Evolutionary conservation across 352 stramenopile genomes (phyloP), one percentile per base, ranked within the genome.

Genomic region (Achlya hypogyna): DNA sequence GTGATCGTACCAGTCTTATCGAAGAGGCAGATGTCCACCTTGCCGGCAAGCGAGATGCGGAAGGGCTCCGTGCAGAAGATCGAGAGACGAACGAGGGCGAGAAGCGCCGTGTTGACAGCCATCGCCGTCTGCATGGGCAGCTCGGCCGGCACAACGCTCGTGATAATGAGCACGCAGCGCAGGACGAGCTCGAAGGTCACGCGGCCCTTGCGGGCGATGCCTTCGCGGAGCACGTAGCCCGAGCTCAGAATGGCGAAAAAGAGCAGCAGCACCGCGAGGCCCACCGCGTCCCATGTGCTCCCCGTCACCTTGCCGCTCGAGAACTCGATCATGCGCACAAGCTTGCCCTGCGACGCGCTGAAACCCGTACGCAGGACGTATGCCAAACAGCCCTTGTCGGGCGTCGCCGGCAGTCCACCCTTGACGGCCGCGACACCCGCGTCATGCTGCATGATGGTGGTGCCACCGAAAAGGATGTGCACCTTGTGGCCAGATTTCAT

Each of bases 1-100:
- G 97, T 99, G 35, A 99, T 75, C 6, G 97, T 99, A 28, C 97
- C 97, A 0, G 97, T 99, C 78, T 99, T 99, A 75, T 99, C 97
- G 71, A 99, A 99, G 32, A 96, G 86, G 67, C 96, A 99, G 69
- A 98, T 89, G 72, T 98, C 84, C 1, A 99, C 89, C 56, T 98
- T 96, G 28, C 97, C 97, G 23, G 96, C 97, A 22, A 98, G 75
- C 28, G 97, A 97, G 63, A 99, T 99, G 51, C 97, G 93, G 78
- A 98, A 99, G 27, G 95, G 95, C 72, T 99, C 97, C 0, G 97
- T 99, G 78, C 96, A 99, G 76, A 98, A 99, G 43, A 99, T 95
- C 58, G 80, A 93, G 25, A 97, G 74, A 72, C 98, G 98, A 5
- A 97, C 87, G 34, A 99, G 80, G 63, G 92, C 89, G 8, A 96